Percentiles rank a stretch among this genome's conserved stretches.
Evolutionary conservation across 1,284 basidiomycete genomes (phyloP).

Genomic region (Cystobasidium sp.): DNA sequence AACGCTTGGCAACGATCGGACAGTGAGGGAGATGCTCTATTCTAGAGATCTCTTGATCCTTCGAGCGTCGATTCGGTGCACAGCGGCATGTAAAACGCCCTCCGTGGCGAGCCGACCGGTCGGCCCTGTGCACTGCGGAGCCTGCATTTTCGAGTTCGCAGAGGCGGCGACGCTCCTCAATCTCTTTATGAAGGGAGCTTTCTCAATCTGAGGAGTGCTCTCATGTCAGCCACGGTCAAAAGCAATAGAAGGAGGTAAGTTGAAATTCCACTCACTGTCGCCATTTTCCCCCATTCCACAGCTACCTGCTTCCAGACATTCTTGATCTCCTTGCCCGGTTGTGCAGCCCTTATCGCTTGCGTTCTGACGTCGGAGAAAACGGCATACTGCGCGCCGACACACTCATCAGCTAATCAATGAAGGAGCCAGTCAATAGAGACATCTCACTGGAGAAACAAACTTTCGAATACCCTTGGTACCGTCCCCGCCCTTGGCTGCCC

Average conservation of each 20-base stretch:
- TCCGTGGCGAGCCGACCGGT: background rate
- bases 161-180: slow-evolving; percentile 1
- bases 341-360: background rate
- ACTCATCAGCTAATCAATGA: background rate
- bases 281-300: slow-evolving; percentile 5
- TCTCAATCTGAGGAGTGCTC: background rate
- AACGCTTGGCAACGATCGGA: background rate
- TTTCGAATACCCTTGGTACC: background rate
- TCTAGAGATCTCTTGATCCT: background rate
- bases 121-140: background rate
- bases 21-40: slow-evolving; percentile 20
- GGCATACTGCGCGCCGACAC: slow-evolving; percentile 1
- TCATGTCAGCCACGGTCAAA: background rate
- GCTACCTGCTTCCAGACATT: slow-evolving; percentile 9
- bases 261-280: background rate
- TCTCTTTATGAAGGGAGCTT: slow-evolving; percentile 15
- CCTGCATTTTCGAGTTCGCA: slow-evolving; percentile 14
- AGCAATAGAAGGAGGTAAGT: background rate
- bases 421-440: no score
- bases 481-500: background rate
- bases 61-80: background rate
- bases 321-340: slow-evolving; percentile 2
- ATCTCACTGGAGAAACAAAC: background rate
- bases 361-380: slow-evolving; percentile 5
- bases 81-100: background rate